Percentiles rank a stretch among this genome's conserved stretches.
Conservation (phyloP, 129 eudicot species). For the Centella asiatica region DNA sequence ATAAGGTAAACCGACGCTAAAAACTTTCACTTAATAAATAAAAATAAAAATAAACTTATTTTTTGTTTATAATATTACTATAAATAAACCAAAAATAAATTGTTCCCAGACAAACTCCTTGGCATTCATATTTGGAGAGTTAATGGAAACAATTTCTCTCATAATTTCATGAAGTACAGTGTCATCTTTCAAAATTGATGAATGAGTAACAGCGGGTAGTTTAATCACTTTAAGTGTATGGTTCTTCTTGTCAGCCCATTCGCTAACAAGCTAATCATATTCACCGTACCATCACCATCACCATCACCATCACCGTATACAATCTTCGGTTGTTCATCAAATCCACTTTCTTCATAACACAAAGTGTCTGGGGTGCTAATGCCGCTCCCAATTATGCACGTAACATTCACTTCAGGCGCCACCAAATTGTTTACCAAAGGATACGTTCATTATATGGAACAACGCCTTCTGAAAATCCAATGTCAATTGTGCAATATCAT, state of each 20-base stretch:
- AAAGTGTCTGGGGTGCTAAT: conserved; percentile 57
- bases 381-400: conserved; percentile 73
- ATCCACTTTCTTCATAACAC: conserved; percentile 59
- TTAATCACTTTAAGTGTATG: conserved; percentile 43
- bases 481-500: conserved; percentile 50
- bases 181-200: conserved; percentile 40
- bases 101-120: no score
- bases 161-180: conserved; percentile 27
- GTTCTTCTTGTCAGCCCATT: conserved; percentile 35
- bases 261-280: conserved; percentile 70
- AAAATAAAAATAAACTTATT: no score
- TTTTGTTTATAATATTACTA: no score
- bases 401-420: conserved; percentile 49
- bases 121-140: conserved; percentile 18
- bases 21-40: no score
- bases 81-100: no score
- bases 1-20: no score
- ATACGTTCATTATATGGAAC: conserved; percentile 47
- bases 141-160: conserved; percentile 32
- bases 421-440: conserved; percentile 46
- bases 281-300: conserved; percentile 96
- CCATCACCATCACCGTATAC: conserved; percentile 80
- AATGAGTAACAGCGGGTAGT: conserved; percentile 57
- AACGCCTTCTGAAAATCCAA: conserved; percentile 58
- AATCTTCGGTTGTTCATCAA: conserved; percentile 67